Evolutionary conservation across 1,284 basidiomycete genomes (phyloP), one percentile per base, ranked within the genome.

Genomic region (Calocybe gambosa): DNA sequence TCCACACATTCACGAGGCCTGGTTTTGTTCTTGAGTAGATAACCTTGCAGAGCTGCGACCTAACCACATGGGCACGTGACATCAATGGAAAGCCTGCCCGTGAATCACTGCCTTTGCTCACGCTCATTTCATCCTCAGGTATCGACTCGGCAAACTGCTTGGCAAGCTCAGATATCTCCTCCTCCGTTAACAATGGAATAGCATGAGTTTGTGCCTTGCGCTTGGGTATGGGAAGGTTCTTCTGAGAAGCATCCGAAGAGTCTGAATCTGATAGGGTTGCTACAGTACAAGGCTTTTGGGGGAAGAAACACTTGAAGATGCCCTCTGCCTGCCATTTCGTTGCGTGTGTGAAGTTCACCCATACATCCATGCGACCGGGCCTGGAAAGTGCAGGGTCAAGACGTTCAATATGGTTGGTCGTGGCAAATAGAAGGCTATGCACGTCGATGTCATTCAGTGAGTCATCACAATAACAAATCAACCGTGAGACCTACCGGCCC

Each of bases 221-320:
- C 65, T 80, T 84, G n/a, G 81, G 73, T 15, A 77, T 65, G 21
- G 85, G 80, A 23, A 86, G 57, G 57, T 85, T 84, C 64, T 75
- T 70, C 53, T 82, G 76, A 5, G 82, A 80, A 13, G 75, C 60
- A 55, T 83, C 78, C 43, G 67, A 62, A 40, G 63, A 52, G 29
- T 60, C 53, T 42, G 35, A 16, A 13, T 59, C 53, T 16, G 61
- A 38, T 10, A 63, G 54, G 23, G 61, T 50, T 26, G 66, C 52
- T n/a, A 60, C 43, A 19, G 62, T 48, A 18, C 62, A 49, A 40
- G 67, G 65, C 58, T 78, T 80, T 62, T 63, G 80, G 1, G 89
- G 89, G 80, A 91, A 92, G 77, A 92, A 93, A 63, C 87, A 89
- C 62, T 89, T 88, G 79, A 90, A 93, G 61, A 90, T 88, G 43